Evolutionary conservation across 1,284 basidiomycete genomes (phyloP).

Genomic region (Malassezia sympodialis): DNA sequence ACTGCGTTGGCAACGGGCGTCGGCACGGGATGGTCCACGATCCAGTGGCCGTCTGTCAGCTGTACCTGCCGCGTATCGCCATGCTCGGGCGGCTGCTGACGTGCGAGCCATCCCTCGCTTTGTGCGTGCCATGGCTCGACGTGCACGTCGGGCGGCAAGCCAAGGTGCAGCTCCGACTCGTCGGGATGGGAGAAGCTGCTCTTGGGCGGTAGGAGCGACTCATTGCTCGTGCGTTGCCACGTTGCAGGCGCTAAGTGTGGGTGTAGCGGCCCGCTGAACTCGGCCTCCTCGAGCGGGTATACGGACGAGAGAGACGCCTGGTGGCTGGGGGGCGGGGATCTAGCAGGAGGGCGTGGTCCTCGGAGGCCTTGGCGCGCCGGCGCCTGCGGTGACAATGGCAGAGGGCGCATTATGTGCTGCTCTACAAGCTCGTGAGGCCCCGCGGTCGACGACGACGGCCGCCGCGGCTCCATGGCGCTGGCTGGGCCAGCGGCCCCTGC

Average conservation of each 20-base stretch:
- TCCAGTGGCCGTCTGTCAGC: constrained; percentile 59
- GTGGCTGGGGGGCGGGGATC: background rate
- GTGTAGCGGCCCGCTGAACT: background rate
- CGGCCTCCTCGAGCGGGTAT: background rate
- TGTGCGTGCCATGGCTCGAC: constrained; percentile 3
- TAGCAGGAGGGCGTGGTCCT: background rate
- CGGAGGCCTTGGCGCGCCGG: background rate
- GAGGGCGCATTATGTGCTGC: background rate
- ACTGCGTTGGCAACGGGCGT: constrained; percentile 74
- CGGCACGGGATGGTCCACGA: constrained; percentile 59
- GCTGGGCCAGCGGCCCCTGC: background rate
- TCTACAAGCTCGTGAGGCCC: background rate
- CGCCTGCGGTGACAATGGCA: background rate
- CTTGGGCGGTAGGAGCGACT: background rate
- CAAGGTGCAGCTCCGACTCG: background rate
- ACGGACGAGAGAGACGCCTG: background rate
- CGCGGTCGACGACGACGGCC: background rate
- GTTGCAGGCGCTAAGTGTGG: background rate
- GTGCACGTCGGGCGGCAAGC: background rate
- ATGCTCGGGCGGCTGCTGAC: constrained; percentile 48
- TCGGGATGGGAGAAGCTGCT: background rate
- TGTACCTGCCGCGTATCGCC: constrained; percentile 65
- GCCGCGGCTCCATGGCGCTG: background rate
- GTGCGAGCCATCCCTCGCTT: constrained; percentile 33
- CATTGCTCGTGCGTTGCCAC: background rate